Conservation (phyloP, 2,329 filamentous ascomycete genomes). For the Oidium heveae region DNA sequence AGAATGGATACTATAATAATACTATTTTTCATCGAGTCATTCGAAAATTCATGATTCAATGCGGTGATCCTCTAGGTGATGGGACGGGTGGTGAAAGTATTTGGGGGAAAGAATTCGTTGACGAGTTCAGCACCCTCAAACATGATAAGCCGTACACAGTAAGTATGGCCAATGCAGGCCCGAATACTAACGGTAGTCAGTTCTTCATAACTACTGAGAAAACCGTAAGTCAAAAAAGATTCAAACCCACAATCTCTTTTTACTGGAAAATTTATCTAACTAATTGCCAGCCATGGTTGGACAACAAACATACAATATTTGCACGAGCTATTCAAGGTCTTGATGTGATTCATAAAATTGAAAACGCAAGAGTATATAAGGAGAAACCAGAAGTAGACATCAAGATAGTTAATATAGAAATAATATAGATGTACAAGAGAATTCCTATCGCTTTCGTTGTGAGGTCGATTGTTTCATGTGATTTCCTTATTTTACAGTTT, state of each 20-base stretch:
- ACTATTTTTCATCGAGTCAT: constrained; percentile 96
- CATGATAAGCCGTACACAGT: constrained; percentile 94
- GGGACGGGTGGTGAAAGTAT: constrained; percentile 79
- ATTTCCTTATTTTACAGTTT: too few relatives aligned
- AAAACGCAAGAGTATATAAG: constrained; percentile 61
- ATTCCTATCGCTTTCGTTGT: background rate
- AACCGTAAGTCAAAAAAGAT: constrained; percentile 33
- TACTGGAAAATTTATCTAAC: constrained; percentile 2
- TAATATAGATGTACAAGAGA: constrained; percentile 26
- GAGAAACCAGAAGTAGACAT: constrained; percentile 95
- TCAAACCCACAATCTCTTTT: background rate
- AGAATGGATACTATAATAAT: constrained; percentile 85
- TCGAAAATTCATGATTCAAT: constrained; percentile 92
- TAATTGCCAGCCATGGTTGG: constrained; percentile 48
- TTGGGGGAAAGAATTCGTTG: constrained; percentile 77
- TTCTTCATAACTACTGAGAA: constrained; percentile 98
- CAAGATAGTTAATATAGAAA: constrained; percentile 70
- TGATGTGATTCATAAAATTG: constrained; percentile 89
- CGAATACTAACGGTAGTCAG: constrained; percentile 84
- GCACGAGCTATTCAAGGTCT: constrained; percentile 71
- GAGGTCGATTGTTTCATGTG: too few relatives aligned
- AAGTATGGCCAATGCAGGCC: constrained; percentile 93
- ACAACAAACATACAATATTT: constrained; percentile 91
- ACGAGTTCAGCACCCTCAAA: constrained; percentile 75
- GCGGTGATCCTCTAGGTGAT: constrained; percentile 65